These are phyloP conservation scores for Exutisphaerella laricina DNA, from an alignment of 2,329 filamentous ascomycete genomes.

Conservation along the genomic window DNA sequence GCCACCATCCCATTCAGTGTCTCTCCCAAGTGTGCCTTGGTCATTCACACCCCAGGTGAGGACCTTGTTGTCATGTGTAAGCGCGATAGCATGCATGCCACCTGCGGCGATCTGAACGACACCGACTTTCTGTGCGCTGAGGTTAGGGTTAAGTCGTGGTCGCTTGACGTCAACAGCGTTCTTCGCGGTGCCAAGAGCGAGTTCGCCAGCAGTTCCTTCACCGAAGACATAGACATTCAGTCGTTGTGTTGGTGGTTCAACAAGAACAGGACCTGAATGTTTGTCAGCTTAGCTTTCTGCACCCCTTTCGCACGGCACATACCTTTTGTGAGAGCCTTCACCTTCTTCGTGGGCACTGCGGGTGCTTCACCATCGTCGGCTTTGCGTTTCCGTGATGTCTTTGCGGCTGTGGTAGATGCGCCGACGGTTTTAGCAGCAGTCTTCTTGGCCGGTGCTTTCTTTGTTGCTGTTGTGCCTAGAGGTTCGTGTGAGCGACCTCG, in stretches of 20 bases:
- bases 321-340: slow-evolving; percentile 24
- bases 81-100: slow-evolving; percentile 73
- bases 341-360: slow-evolving; percentile 29
- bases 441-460: slow-evolving; percentile 23
- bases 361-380: slow-evolving; percentile 24
- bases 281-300: too few relatives aligned
- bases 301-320: too few relatives aligned
- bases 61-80: slow-evolving; percentile 76
- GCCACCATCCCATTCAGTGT: slow-evolving; percentile 64
- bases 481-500: slow-evolving; percentile 19
- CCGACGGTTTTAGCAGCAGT: slow-evolving; percentile 7
- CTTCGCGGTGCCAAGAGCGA: slow-evolving; percentile 66
- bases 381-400: slow-evolving; percentile 27
- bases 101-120: slow-evolving; percentile 73
- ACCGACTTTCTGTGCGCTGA: slow-evolving; percentile 53
- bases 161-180: slow-evolving; percentile 67
- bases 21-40: slow-evolving; percentile 70
- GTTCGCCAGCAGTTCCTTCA: slow-evolving; percentile 73
- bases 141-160: slow-evolving; percentile 61
- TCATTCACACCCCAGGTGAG: slow-evolving; percentile 87
- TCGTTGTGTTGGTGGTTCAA: slow-evolving; percentile 55
- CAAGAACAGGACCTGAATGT: slow-evolving; percentile 46
- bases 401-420: slow-evolving; percentile 11
- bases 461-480: slow-evolving; percentile 18
- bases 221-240: slow-evolving; percentile 77